Evolutionary conservation across 108 stramenopile species (phyloP), one percentile per base, ranked within the genome.

Genomic region (Pseudonitzschia pungens): DNA sequence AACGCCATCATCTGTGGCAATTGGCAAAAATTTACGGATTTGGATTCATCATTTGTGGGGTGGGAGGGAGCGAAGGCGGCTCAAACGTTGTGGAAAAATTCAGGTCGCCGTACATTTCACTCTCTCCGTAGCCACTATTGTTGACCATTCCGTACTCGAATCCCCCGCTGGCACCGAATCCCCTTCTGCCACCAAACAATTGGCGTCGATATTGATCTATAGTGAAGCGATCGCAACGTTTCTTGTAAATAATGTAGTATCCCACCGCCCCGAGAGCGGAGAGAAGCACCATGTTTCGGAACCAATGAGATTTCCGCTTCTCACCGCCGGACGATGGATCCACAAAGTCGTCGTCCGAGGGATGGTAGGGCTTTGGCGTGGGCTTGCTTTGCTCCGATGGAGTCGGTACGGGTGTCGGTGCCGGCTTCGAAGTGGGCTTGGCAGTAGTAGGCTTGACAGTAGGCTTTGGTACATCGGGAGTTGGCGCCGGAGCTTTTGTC

Each of bases 1-100:
- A 14, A 12, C 45, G 45, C 5, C 2, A 48, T 14, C 18, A 48
- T 11, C 45, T 2, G 45, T 48, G 9, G 45, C 45, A 4, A 48
- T 18, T 18, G 45, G 45, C 18, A 48, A 48, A 8, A 14, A 48
- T 18, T n/a, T 48, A 48, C 20, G 58, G 58, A 32, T 59, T 10
- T 14, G 29, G 60, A 18, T 18, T 73, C 74, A 86, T 83, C 16
- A 71, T 81, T 32, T 82, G 73, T 10, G 93, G 91, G 24, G 88
- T 81, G 1, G 93, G 93, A 62, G 93, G 93, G 44, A 94, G 80
- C 0, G 88, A 66, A 14, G 93, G 86, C 6, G 93, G 93, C 66
- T 92, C 88, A 72, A 94, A 94, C 11, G 85, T 80, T 44, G 85
- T 87, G 12, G 87, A 86, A 44, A 81, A 78, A 40, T 84, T 82